Conservation (phyloP, 352 stramenopile species). For the Pythium plurisporium region DNA sequence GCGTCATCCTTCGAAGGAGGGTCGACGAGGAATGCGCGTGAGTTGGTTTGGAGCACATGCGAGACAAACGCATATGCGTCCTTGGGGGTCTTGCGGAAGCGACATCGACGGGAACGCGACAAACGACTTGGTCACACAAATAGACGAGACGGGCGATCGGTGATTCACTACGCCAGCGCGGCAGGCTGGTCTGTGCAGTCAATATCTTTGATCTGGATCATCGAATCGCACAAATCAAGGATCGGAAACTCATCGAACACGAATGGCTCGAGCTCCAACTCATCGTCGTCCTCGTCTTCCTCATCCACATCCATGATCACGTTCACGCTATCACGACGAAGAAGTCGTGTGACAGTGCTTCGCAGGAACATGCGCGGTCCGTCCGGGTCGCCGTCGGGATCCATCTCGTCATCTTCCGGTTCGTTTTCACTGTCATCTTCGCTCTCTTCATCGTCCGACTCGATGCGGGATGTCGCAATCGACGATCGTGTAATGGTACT, state of each 20-base stretch:
- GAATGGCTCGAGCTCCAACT: conserved; percentile 12
- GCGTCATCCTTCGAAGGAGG: not conserved
- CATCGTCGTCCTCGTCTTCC: conserved; percentile 21
- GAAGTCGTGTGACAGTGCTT: conserved; percentile 10
- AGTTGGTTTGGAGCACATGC: too few relatives aligned
- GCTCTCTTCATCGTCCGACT: conserved; percentile 10
- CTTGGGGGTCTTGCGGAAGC: too few relatives aligned
- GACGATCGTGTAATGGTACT: conserved; percentile 4
- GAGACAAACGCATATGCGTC: too few relatives aligned
- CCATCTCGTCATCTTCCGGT: conserved; percentile 24
- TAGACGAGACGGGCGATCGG: too few relatives aligned
- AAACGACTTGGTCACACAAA: too few relatives aligned
- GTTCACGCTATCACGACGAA: conserved; percentile 22
- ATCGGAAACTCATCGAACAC: conserved; percentile 21
- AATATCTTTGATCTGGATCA: conserved; percentile 11
- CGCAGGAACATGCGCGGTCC: conserved; percentile 16
- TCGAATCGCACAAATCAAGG: conserved; percentile 2
- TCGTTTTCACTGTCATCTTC: conserved; percentile 7
- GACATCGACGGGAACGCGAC: too few relatives aligned
- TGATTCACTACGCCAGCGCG: not conserved
- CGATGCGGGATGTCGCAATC: not conserved
- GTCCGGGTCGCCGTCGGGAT: conserved; percentile 19
- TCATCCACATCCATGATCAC: conserved; percentile 30
- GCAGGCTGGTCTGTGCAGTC: conserved; percentile 8
- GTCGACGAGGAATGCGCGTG: too few relatives aligned